Base-by-base conservation (phyloP, 1,284 basidiomycete species). In the Sporisorium iseilematis-ciliati region DNA sequence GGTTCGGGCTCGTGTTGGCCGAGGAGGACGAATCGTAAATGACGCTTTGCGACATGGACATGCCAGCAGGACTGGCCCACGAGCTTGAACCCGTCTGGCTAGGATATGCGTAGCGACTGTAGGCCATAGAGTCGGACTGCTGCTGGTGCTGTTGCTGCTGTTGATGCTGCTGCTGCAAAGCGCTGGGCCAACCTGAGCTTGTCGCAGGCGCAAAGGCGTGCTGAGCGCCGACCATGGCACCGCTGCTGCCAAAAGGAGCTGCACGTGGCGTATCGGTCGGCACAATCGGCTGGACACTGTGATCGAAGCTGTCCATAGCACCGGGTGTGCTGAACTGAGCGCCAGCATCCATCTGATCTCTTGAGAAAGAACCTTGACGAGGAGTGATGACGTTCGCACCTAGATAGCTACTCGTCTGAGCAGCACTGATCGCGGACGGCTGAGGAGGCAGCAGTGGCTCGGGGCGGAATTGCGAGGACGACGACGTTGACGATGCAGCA, bases 1-100 rank as follows among this genome's bases (percentile, higher is more conserved):
- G 65, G 45, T 67, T 73, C 4, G 70, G 70, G 25, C 65, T 73
- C 43, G 64, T 67, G 61, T 66, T 64, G 45, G 64, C 57, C 12
- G 70, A 73, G 2, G 70, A 73, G 2, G 60, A 67, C 2, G 69
- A 63, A 46, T 73, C 70, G 65, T 73, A 73, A 33, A 66, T 63
- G 57, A 67, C 55, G 40, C 64, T 71, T 25, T 71, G 68, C 41
- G 68, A 61, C 62, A 70, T 70, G 38, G 68, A 61, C 58, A 62
- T 65, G 5, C 57, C 58, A 11, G 21, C 56, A 8, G 54, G 46
- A 8, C 54, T 35, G 1, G 58, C 49, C 68, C 68, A 71, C 26
- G 68, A 54, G 35, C 59, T 43, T 6, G 62, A 14, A 12, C 54
- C 52, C 1, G 51, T 48, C 31, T 71, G 68, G 8, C 51, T 51